phyloP scores from a whole-genome alignment of 495 filamentous ascomycete genomes.

The Penicillium samsonianum region DNA sequence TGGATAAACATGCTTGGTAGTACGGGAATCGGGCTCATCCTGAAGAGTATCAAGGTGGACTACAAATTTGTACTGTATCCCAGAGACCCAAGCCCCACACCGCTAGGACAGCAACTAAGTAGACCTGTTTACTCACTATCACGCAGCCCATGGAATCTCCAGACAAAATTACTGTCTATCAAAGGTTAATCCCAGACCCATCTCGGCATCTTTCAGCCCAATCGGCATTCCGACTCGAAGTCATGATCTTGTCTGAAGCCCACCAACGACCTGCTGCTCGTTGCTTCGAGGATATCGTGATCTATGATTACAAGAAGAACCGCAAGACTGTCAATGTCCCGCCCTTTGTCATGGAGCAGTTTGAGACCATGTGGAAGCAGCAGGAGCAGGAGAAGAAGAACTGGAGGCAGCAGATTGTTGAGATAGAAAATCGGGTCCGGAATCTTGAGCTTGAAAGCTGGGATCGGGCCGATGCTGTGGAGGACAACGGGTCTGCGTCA shows the following conservation, averaged over 20 bases:
- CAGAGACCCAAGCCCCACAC: not conserved
- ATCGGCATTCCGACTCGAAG: conserved; percentile 58
- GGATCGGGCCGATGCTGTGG: conserved; percentile 69
- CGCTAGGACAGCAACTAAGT: not conserved
- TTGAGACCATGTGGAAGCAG: conserved; percentile 62
- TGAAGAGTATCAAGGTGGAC: conserved; percentile 78
- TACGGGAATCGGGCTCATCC: conserved; percentile 69
- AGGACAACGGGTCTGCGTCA: conserved; percentile 63
- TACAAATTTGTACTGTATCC: conserved; percentile 79
- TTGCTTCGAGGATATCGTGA: conserved; percentile 78
- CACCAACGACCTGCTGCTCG: conserved; percentile 76
- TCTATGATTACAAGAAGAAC: conserved; percentile 75
- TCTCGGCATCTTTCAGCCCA: conserved; percentile 34
- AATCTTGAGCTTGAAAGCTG: conserved; percentile 71
- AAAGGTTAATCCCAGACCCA: conserved; percentile 67
- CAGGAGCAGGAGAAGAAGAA: conserved; percentile 62
- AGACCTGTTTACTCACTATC: not conserved
- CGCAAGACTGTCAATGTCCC: conserved; percentile 56
- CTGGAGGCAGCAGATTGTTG: conserved; percentile 52
- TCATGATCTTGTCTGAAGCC: conserved; percentile 74
- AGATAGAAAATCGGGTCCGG: conserved; percentile 56
- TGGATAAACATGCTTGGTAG: conserved; percentile 75
- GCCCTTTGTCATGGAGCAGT: conserved; percentile 65
- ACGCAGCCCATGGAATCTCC: conserved; percentile 83
- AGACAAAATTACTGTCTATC: conserved; percentile 84